Evolutionary conservation across 75 land plant genomes (phyloP), one percentile per base, ranked within the genome.

Genomic region (Pinus taeda): DNA sequence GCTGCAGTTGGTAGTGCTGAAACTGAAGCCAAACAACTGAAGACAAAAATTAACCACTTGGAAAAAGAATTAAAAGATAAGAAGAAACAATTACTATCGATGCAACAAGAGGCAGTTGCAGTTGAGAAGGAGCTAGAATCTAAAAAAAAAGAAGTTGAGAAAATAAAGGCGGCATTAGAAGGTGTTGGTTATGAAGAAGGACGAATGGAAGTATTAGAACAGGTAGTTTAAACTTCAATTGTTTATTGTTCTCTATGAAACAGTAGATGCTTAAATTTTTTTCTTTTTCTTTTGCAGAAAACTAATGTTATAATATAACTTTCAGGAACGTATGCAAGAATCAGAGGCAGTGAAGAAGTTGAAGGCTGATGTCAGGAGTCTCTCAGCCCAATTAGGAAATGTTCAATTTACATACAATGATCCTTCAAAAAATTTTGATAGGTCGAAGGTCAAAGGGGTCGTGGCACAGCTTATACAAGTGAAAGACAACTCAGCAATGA

Each of bases 361-460:
- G 71, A 95, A 90, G 76, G 90, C 89, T 62, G 94, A 91, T 62
- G 82, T 86, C 17, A 85, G 92, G 42, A 76, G 82, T 72, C 88
- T 97, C 70, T 83, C 96, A 60, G 93, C 86, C 55, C 79, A 86
- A 24, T 78, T 97, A 33, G 88, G 88, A 59, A 89, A 88, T 89
- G 90, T 97, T 57, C 83, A 95, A 20, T 93, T 97, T 81, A 76
- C 62, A 17, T 97, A 91, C 65, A 87, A 79, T 59, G 94, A 97
- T 80, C 99, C 99, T 57, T 85, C 74, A 30, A 87, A 85, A 26
- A 85, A 87, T 82, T 97, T 97, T 88, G 98, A 97, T 73, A 86
- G 93, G 75, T 85, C 93, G 77, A 95, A 77, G 78, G 99, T 97
- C 55, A 97, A 97, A 86, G 99, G 99, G 29, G 96, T 97, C 30